Evolutionary conservation across 345 rosid genomes (phyloP), one percentile per base, ranked within the genome.

Genomic region (Corymbia maculata): DNA sequence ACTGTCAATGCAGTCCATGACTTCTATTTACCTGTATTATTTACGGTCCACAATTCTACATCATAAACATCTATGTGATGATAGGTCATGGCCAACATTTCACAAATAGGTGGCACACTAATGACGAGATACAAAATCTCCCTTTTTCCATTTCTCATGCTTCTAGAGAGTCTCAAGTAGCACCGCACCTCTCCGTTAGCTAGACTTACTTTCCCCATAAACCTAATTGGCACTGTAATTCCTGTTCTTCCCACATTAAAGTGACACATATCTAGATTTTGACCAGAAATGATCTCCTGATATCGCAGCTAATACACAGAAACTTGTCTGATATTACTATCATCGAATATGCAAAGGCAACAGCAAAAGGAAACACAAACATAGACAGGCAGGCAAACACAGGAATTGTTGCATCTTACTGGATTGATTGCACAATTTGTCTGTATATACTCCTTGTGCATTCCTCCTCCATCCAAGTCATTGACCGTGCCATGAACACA

Each of bases 331-430:
- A n/a, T 28, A 64, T 6, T n/a, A 64, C 17, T n/a, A 13, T 13
- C 17, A n/a, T 64, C 32, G 2, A n/a, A 64, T 26, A 59, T 26
- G 17, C 13, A 16, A 64, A n/a, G 28, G 16, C 4, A n/a, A n/a
- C 36, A 64, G 70, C 70, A 64, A 64, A 28, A 59, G 70, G 70
- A 61, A 26, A 1, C 70, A 61, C 16, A 61, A 64, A 64, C 36
- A 64, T 36, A 64, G 36, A 8, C 70, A 64, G 70, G 70, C 70
- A 64, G 70, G 17, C 70, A 64, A 64, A 64, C 3, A 51, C 86
- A 82, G 87, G 82, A 80, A 87, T 88, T 61, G 59, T 59, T 87
- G 89, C 88, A 22, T 82, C 42, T 36, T 36, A 36, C 42, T 36
- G 42, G 42, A 36, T 36, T 36, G 42, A 36, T 36, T 36, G 42